Conservation (phyloP, 2,329 filamentous ascomycete species). For the Aspergillus sp. region DNA sequence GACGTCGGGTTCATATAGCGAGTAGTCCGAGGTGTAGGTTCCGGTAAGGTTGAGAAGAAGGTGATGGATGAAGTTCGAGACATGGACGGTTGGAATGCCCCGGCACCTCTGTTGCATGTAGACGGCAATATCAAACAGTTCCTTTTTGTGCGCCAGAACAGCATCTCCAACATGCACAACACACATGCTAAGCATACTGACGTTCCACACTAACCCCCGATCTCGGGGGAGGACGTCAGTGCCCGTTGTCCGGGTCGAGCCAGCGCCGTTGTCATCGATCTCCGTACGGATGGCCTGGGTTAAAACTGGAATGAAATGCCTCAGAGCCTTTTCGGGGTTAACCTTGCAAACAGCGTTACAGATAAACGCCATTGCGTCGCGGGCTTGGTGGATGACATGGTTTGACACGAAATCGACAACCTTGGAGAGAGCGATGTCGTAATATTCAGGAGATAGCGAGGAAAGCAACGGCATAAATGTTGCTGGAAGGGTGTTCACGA, state of each 20-base stretch:
- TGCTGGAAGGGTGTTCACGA: constrained; percentile 91
- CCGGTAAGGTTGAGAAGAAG: constrained; percentile 90
- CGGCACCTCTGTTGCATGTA: constrained; percentile 98
- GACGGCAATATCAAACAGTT: constrained; percentile 84
- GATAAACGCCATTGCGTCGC: constrained; percentile 98
- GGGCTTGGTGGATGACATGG: constrained; percentile 93
- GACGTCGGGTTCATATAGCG: constrained; percentile 78
- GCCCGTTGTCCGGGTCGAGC: constrained; percentile 89
- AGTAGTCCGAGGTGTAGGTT: constrained; percentile 88
- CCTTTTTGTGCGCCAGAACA: constrained; percentile 82
- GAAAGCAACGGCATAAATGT: constrained; percentile 88
- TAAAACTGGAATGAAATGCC: constrained; percentile 85
- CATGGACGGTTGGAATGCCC: constrained; percentile 89
- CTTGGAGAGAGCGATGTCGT: constrained; percentile 88
- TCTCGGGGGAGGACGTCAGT: constrained; percentile 92
- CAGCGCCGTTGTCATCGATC: constrained; percentile 94
- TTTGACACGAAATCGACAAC: constrained; percentile 86
- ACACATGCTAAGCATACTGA: constrained; percentile 96
- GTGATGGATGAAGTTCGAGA: constrained; percentile 97
- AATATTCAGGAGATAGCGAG: constrained; percentile 87
- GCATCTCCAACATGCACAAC: constrained; percentile 93
- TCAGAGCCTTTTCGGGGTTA: constrained; percentile 88
- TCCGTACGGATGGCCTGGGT: constrained; percentile 91
- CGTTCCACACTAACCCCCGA: constrained; percentile 90
- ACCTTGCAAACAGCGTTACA: constrained; percentile 96